Evolutionary conservation across 352 stramenopile genomes (phyloP).

Genomic region (Phytophthora meadii): DNA sequence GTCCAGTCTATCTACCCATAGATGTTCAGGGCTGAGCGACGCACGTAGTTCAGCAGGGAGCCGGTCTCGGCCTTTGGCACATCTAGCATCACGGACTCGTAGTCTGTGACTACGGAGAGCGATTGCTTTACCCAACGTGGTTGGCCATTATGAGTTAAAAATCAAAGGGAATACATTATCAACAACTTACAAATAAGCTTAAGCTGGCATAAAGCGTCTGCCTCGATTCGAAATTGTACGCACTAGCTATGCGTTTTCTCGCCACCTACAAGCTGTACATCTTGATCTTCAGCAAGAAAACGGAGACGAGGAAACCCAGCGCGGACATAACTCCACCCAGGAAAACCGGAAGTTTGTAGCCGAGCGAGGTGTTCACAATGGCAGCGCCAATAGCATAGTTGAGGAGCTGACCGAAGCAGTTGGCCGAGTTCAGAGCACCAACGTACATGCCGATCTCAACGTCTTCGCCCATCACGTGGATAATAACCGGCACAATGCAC

Average conservation of each 20-base stretch:
- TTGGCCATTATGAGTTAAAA: no score
- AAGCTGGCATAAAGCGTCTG: slow-evolving; percentile 16
- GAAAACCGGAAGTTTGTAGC: slow-evolving; percentile 43
- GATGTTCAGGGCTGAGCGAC: no score
- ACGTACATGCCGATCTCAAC: slow-evolving; percentile 44
- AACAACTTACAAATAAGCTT: slow-evolving; percentile 32
- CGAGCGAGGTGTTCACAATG: slow-evolving; percentile 38
- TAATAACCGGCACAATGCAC: slow-evolving; percentile 39
- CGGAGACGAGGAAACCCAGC: slow-evolving; percentile 29
- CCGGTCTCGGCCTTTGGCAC: no score
- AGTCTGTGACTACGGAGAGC: no score
- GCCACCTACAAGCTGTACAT: slow-evolving; percentile 39
- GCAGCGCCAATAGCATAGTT: slow-evolving; percentile 38
- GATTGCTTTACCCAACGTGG: no score
- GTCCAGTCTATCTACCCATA: no score
- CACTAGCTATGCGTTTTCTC: slow-evolving; percentile 11
- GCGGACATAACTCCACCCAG: slow-evolving; percentile 37
- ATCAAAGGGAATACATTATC: slow-evolving; percentile 17
- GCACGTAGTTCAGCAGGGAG: no score
- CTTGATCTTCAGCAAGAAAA: slow-evolving; percentile 44
- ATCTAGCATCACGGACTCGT: no score
- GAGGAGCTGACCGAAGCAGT: slow-evolving; percentile 41
- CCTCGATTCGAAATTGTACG: slow-evolving; percentile 19
- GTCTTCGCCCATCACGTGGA: slow-evolving; percentile 42
- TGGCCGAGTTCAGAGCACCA: slow-evolving; percentile 41